Conservation (phyloP, 495 filamentous ascomycete genomes). For the Durotheca rogersii region DNA sequence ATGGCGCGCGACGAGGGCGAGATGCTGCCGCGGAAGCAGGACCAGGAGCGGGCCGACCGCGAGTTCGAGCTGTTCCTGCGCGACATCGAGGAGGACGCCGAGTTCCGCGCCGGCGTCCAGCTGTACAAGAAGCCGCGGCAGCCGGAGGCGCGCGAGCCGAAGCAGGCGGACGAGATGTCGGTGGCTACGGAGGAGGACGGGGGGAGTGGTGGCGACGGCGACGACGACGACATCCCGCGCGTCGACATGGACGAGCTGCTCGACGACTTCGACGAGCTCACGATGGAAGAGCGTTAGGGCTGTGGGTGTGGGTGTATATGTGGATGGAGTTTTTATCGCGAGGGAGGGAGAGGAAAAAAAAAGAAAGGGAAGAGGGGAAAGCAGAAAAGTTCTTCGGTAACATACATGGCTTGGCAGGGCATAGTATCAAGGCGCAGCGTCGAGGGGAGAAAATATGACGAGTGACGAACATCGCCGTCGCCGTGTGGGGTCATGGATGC, state of each 20-base stretch:
- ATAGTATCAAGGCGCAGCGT: too few species aligned
- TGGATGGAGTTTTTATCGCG: too few species aligned
- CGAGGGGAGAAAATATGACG: too few species aligned
- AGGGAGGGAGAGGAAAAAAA: too few species aligned
- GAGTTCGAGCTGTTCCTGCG: conserved; percentile 97
- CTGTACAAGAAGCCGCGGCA: conserved; percentile 78
- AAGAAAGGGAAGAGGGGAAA: too few species aligned
- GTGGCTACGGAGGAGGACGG: conserved; percentile 68
- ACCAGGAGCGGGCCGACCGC: conserved; percentile 78
- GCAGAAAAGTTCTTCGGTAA: too few species aligned
- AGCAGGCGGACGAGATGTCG: conserved; percentile 52
- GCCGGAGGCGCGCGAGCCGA: conserved; percentile 38
- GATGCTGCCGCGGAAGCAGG: conserved; percentile 72
- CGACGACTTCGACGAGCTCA: conserved; percentile 85
- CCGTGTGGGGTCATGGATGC: too few species aligned
- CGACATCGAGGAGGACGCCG: conserved; percentile 93
- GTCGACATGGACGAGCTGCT: conserved; percentile 82
- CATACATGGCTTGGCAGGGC: too few species aligned
- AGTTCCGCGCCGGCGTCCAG: conserved; percentile 77
- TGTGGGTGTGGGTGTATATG: too few species aligned
- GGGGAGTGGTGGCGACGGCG: too few species aligned
- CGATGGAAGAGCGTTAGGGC: conserved; percentile 58
- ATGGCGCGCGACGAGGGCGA: conserved; percentile 88
- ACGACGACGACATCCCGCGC: conserved; percentile 66
- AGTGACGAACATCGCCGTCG: too few species aligned